A percentile compares a stretch with the other conserved stretches of the same genome.
Evolutionary conservation across 1,284 basidiomycete genomes (phyloP).

Genomic region (Sanghuangporus sanghuang): DNA sequence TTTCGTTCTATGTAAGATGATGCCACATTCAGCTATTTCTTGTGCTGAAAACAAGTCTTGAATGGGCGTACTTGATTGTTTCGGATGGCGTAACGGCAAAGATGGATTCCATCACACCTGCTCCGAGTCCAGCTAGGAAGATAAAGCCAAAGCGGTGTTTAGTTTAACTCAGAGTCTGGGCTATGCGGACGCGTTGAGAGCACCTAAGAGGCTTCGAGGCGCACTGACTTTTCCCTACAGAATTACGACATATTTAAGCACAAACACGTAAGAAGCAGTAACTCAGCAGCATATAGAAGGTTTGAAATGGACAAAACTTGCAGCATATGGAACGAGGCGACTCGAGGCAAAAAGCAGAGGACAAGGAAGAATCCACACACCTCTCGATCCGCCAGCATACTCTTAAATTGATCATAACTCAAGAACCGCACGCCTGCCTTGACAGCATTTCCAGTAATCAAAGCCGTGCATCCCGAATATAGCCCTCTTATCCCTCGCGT

Average conservation of each 20-base stretch:
- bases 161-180: conserved; percentile 6
- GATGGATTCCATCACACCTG: conserved; percentile 91
- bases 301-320: neutral
- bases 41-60: neutral
- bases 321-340: neutral
- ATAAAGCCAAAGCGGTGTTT: neutral
- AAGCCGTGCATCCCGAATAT: conserved; percentile 83
- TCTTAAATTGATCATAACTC: conserved; percentile 93
- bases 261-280: too few species aligned
- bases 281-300: neutral
- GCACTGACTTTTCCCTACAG: conserved; percentile 84
- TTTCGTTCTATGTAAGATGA: conserved; percentile 71
- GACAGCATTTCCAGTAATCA: conserved; percentile 84
- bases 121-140: conserved; percentile 81
- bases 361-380: conserved; percentile 37
- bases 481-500: conserved; percentile 73
- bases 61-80: conserved; percentile 83
- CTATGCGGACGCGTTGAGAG: neutral
- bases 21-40: neutral
- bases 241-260: neutral
- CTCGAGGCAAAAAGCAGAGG: neutral
- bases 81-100: conserved; percentile 97
- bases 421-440: conserved; percentile 96
- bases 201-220: conserved; percentile 77
- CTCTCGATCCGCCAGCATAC: conserved; percentile 74